Percentiles rank a stretch among this genome's conserved stretches.
Conservation (phyloP, 768 basidiomycete genomes). For the Inosperma sp. region DNA sequence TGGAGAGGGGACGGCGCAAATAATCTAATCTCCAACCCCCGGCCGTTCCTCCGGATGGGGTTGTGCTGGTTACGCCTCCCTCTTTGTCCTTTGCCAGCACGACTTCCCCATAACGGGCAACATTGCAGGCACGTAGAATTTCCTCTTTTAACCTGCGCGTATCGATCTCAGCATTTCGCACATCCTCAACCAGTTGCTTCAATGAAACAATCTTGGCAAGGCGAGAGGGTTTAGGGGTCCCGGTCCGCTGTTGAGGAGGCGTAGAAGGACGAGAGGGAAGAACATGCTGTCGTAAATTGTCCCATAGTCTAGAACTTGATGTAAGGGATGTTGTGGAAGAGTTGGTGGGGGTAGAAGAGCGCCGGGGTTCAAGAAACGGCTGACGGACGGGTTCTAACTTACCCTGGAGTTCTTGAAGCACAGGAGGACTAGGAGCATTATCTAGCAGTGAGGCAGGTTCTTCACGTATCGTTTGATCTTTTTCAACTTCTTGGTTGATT, state of each 20-base stretch:
- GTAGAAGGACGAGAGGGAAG: conserved; percentile 26
- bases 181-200: conserved; percentile 63
- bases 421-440: too few species aligned
- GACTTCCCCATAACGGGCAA: conserved; percentile 44
- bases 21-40: conserved; percentile 30
- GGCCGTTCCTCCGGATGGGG: conserved; percentile 9
- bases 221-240: conserved; percentile 48
- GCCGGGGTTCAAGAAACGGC: conserved; percentile 10
- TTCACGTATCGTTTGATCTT: background rate
- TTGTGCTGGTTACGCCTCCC: conserved; percentile 15
- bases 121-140: conserved; percentile 51
- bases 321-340: conserved; percentile 37
- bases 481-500: background rate
- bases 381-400: conserved; percentile 21
- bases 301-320: conserved; percentile 46
- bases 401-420: conserved; percentile 3
- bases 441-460: background rate
- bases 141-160: conserved; percentile 50
- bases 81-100: conserved; percentile 23
- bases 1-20: conserved; percentile 38
- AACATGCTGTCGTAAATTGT: conserved; percentile 51
- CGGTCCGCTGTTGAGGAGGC: conserved; percentile 21
- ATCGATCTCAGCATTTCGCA: conserved; percentile 48
- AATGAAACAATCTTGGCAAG: conserved; percentile 53
- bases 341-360: conserved; percentile 38